Percentiles rank a stretch among this genome's conserved stretches.
Conservation (phyloP, 1,284 basidiomycete species). For the Mycena sp. region DNA sequence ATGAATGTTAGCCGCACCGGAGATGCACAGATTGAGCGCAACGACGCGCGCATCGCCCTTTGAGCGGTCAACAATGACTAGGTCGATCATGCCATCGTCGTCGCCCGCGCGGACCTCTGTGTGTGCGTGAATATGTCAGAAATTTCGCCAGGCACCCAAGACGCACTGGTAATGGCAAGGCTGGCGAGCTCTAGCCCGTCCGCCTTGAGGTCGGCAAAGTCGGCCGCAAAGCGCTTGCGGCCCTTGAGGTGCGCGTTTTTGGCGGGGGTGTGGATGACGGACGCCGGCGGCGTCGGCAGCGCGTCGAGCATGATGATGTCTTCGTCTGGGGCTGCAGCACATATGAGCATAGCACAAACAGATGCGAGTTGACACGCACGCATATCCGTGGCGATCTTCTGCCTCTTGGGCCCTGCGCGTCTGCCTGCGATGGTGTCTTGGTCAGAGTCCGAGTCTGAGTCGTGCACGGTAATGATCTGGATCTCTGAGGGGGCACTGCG, state of each 20-base stretch:
- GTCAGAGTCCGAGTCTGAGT: too few relatives aligned
- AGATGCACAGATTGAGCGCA: constrained; percentile 57
- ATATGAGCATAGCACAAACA: background rate
- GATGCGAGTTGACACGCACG: too few relatives aligned
- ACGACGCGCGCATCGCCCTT: constrained; percentile 44
- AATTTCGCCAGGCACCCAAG: background rate
- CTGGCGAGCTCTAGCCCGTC: constrained; percentile 46
- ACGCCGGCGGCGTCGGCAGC: constrained; percentile 25
- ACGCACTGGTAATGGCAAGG: constrained; percentile 53
- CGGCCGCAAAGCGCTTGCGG: constrained; percentile 60
- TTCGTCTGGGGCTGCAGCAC: constrained; percentile 23
- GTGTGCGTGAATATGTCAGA: background rate
- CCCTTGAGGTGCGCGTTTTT: constrained; percentile 59
- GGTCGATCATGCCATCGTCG: constrained; percentile 67
- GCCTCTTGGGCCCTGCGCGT: background rate
- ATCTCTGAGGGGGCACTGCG: too few relatives aligned
- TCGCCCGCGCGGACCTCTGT: constrained; percentile 61
- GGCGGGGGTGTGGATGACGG: constrained; percentile 15
- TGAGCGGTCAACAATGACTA: constrained; percentile 47
- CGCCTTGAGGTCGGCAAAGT: constrained; percentile 56
- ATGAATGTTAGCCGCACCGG: constrained; percentile 46
- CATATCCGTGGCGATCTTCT: too few relatives aligned
- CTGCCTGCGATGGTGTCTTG: background rate
- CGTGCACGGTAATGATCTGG: too few relatives aligned
- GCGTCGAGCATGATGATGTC: constrained; percentile 28